Evolutionary conservation across 768 basidiomycete species (phyloP), one percentile per base, ranked within the genome.

Genomic region (Boletus pseudopeckii): DNA sequence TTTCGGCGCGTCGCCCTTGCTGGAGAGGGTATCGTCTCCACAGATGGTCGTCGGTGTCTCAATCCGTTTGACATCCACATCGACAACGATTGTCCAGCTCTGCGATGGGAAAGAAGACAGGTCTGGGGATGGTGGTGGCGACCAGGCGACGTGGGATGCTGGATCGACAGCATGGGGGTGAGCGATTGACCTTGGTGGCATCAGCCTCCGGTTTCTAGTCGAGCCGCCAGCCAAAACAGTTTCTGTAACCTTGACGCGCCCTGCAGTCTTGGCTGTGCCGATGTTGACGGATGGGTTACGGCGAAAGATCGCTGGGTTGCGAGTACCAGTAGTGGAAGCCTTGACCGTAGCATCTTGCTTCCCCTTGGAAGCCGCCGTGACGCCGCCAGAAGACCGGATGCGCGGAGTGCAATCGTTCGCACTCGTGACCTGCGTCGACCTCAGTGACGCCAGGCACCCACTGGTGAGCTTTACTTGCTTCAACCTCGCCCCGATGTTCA

Each of bases 21-120:
- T 18, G 15, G 15, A 10, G 2, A 38, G 17, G 4, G 20, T 13
- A 8, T 18, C 24, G 2, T 47, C 20, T 14, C 13, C 43, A 2
- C 22, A 24, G 24, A 32, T 17, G 8, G 7, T 28, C 28, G 8
- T 28, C 28, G 28, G 28, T 1, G 24, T 48, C 22, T 30, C 22
- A 18, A 17, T 22, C 11, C 13, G 37, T 20, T 53, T 37, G 13
- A 34, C 13, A 17, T 26, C 45, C 1, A 20, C 15, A 17, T 28
- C 17, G 24, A 39, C 18, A 15, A 51, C 33, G 3, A 53, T 33
- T 0, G 34, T 42, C 56, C 48, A 48, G 10, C 32, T 53, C 18
- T 45, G 61, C 1, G 56, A 58, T 9, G 44, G 56, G 37, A 47
- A 52, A 1, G 50, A 58, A 18, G 50, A 44, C 10, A 51, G 22